Conservation (phyloP, 139 green algal species). For the Chlorella sp. region DNA sequence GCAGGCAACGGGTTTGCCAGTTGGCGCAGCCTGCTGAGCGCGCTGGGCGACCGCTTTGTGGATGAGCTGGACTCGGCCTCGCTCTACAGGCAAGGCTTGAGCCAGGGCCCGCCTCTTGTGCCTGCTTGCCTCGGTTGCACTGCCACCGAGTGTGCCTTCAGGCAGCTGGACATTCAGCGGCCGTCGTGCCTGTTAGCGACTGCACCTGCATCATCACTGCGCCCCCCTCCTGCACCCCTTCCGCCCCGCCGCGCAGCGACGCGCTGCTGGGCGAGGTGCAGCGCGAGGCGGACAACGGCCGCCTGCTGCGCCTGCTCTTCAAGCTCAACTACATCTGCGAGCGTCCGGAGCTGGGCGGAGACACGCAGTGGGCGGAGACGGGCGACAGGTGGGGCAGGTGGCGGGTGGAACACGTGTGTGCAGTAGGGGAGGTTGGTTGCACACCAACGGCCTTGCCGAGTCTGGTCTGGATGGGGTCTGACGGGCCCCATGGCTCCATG, state of each 20-base stretch:
- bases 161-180: too few relatives aligned
- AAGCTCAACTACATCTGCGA: constrained; percentile 85
- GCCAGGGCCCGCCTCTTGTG: not conserved
- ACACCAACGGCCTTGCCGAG: too few relatives aligned
- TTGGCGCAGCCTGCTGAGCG: constrained; percentile 60
- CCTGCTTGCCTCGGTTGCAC: too few relatives aligned
- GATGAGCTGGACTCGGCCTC: constrained; percentile 67
- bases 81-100: constrained; percentile 33
- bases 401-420: too few relatives aligned
- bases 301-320: constrained; percentile 84
- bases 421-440: too few relatives aligned
- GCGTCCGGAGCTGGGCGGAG: constrained; percentile 61
- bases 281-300: constrained; percentile 90
- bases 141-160: too few relatives aligned
- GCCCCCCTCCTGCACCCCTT: not conserved
- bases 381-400: constrained; percentile 38
- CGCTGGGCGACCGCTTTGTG: constrained; percentile 80
- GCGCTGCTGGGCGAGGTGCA: constrained; percentile 67
- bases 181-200: too few relatives aligned
- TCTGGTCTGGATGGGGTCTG: too few relatives aligned
- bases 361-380: constrained; percentile 70
- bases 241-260: constrained; percentile 34
- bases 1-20: constrained; percentile 43
- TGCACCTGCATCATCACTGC: not conserved
- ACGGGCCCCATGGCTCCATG: too few relatives aligned